Evolutionary conservation across 345 rosid species (phyloP).

Genomic region (Brassica cretica): DNA sequence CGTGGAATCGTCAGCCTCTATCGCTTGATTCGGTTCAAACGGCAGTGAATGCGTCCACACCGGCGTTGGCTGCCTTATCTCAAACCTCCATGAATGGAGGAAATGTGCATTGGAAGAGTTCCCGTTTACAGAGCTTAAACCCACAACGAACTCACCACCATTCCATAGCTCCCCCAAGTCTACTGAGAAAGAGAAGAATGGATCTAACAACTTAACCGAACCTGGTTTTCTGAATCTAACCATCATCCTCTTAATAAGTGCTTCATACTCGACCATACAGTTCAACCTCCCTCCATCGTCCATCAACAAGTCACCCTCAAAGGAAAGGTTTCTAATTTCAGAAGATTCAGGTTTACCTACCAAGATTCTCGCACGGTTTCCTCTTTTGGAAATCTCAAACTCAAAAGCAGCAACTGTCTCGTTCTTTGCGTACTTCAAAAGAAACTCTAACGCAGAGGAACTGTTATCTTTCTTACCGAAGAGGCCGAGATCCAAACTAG

Average conservation of each 20-base stretch:
- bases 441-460: slow-evolving; percentile 39
- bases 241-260: slow-evolving; percentile 62
- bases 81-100: slow-evolving; percentile 69
- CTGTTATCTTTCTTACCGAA: slow-evolving; percentile 34
- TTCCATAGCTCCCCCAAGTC: slow-evolving; percentile 57
- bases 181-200: slow-evolving; percentile 53
- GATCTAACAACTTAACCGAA: slow-evolving; percentile 54
- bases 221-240: slow-evolving; percentile 59
- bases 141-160: slow-evolving; percentile 49
- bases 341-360: slow-evolving; percentile 56
- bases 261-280: slow-evolving; percentile 80
- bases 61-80: slow-evolving; percentile 49
- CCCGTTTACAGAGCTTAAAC: slow-evolving; percentile 66
- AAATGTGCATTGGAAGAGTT: slow-evolving; percentile 56
- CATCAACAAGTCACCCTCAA: slow-evolving; percentile 38
- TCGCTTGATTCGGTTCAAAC: slow-evolving; percentile 47
- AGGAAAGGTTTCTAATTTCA: slow-evolving; percentile 38
- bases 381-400: slow-evolving; percentile 50
- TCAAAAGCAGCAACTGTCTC: slow-evolving; percentile 41
- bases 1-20: neutral
- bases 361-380: slow-evolving; percentile 54
- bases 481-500: slow-evolving; percentile 41
- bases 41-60: slow-evolving; percentile 79
- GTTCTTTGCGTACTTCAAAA: slow-evolving; percentile 3
- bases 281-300: slow-evolving; percentile 54